Base-by-base conservation (phyloP, 1,284 basidiomycete species). In the Anthracocystis walkeri region DNA sequence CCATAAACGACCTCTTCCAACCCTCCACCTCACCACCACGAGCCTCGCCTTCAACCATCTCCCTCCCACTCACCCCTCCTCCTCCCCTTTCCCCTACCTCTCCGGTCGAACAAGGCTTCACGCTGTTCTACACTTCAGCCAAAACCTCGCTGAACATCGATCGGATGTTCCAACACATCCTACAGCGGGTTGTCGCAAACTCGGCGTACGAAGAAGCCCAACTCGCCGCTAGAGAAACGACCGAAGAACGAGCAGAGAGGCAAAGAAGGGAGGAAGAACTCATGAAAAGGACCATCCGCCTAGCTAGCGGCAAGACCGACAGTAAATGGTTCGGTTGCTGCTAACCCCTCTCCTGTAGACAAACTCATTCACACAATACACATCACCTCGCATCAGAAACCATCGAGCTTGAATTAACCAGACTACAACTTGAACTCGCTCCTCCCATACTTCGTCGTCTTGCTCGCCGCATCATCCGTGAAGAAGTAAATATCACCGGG, bases 401-500 rank as follows among this genome's bases (percentile, higher is more conserved):
- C n/a, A n/a, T n/a, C n/a, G n/a, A n/a, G n/a, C n/a, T n/a, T n/a
- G n/a, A n/a, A n/a, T n/a, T n/a, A n/a, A n/a, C n/a, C n/a, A n/a
- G n/a, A 14, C 35, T 3, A 81, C 40, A 81, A 66, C 67, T 81
- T 81, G 48, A 79, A 81, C 31, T 81, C 79, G 31, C 61, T 63
- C 56, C 66, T 66, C 10, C 42, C 55, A 41, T 82, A 83, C 35
- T 75, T 58, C 11, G 78, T 79, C 50, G 71, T 76, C 40, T 77
- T 73, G 49, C 68, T 61, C 3, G 83, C 83, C 0, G 79, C 76
- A 25, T 83, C 59, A 53, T 83, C 82, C 16, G 80, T 77, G 59
- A 85, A 82, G 59, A 80, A 85, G 58, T 82, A 82, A 35, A 85
- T 77, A 63, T 81, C 79, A 23, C 95, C 95, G 14, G 93, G 94